These are phyloP conservation scores for Venturiaceae sp. DNA, from an alignment of 2,329 filamentous ascomycete species.

Conservation along the genomic window DNA sequence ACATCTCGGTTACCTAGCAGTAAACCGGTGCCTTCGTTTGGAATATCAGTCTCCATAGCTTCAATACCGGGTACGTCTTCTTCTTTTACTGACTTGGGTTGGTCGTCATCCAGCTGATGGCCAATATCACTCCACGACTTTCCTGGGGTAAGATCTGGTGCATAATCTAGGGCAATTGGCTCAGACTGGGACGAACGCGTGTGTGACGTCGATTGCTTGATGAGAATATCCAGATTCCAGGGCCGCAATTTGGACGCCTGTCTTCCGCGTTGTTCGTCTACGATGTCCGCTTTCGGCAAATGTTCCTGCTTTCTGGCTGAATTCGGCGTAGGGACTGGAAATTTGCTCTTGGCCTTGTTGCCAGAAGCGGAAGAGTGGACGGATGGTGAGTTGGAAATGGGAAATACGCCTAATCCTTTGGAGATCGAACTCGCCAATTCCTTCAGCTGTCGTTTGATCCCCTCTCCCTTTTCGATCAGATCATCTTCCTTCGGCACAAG, in stretches of 20 bases:
- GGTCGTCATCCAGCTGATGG: neutral
- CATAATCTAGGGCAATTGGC: neutral
- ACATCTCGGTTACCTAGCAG: neutral
- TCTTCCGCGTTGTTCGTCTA: too few relatives aligned
- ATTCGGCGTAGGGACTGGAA: too few relatives aligned
- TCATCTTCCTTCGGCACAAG: neutral
- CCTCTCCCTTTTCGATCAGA: neutral
- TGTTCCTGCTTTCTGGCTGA: too few relatives aligned
- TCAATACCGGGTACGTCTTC: neutral
- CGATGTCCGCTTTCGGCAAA: too few relatives aligned
- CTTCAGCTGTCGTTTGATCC: neutral
- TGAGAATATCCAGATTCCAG: too few relatives aligned
- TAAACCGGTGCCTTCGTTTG: neutral
- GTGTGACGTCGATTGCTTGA: neutral
- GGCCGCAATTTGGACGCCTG: too few relatives aligned
- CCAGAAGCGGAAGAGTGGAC: too few relatives aligned
- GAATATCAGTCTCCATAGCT: neutral
- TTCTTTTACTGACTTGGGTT: neutral
- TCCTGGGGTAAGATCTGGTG: neutral
- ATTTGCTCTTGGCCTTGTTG: too few relatives aligned
- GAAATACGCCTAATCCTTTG: neutral
- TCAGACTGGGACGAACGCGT: neutral
- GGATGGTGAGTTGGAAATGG: too few relatives aligned
- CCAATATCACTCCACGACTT: neutral
- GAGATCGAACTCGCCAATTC: neutral